Evolutionary conservation across 371 early-diverging fungal genomes (phyloP).

Genomic region (Parasitella parasitica): DNA sequence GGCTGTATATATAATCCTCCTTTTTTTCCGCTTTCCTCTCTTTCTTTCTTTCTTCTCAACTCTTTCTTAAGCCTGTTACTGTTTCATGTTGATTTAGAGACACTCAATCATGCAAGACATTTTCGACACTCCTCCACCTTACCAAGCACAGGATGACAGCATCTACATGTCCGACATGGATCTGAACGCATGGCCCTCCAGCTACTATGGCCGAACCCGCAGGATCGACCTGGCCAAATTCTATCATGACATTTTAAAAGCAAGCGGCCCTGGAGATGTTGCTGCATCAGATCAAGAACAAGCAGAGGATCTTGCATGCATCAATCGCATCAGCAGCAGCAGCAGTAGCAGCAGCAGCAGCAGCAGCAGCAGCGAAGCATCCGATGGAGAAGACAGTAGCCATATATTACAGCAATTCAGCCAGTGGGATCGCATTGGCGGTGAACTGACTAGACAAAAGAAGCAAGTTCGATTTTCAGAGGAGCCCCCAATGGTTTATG

Average conservation of each 20-base stretch:
- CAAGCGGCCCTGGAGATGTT: neutral
- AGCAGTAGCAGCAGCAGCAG: neutral
- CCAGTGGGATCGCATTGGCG: neutral
- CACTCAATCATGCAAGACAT: neutral
- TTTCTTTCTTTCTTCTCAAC: neutral
- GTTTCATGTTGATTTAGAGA: neutral
- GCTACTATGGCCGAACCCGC: slow-evolving; percentile 17
- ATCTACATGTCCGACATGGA: slow-evolving; percentile 3
- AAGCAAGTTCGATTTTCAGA: slow-evolving; percentile 33
- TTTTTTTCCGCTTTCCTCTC: neutral
- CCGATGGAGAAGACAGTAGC: neutral
- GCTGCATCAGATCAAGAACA: neutral
- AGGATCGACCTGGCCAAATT: slow-evolving; percentile 24
- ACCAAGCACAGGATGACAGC: neutral
- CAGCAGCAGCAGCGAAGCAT: neutral
- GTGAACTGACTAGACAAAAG: neutral
- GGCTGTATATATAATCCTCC: neutral
- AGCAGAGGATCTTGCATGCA: neutral
- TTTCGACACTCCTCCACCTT: slow-evolving; percentile 12
- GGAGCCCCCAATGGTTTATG: slow-evolving; percentile 33
- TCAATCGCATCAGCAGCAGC: neutral
- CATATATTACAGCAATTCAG: neutral
- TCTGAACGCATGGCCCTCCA: slow-evolving; percentile 21
- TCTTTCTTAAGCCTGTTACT: neutral
- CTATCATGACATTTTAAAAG: slow-evolving; percentile 18